Percentiles rank a stretch among this genome's conserved stretches.
phyloP scores from a whole-genome alignment of 768 basidiomycete species.

The Kwoniella sp. region DNA sequence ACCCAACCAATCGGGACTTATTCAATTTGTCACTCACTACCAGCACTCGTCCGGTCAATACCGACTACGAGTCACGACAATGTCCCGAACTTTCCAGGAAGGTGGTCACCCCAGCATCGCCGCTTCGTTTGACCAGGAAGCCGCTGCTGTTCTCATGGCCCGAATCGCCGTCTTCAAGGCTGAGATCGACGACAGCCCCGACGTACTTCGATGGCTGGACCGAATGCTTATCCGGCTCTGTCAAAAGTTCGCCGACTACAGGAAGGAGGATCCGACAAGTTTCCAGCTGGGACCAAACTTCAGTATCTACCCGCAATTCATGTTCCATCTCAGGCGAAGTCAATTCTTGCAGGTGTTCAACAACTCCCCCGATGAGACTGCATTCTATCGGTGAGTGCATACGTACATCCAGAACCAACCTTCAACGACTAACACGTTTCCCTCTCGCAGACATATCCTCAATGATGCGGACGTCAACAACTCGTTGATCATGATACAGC shows the following conservation, averaged over 20 bases:
- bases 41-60: constrained; percentile 96
- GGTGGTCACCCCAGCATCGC: constrained; percentile 93
- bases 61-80: constrained; percentile 93
- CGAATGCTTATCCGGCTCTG: constrained; percentile 97
- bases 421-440: background rate
- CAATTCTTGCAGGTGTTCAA: constrained; percentile 99
- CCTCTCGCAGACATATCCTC: constrained; percentile 72
- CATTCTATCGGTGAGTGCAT: constrained; percentile 79
- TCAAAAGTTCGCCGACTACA: constrained; percentile 98
- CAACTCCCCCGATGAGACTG: constrained; percentile 99
- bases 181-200: constrained; percentile 95
- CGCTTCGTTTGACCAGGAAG: constrained; percentile 95
- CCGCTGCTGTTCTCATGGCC: constrained; percentile 96
- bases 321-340: constrained; percentile 97
- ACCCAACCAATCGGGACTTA: constrained; percentile 80
- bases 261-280: constrained; percentile 93
- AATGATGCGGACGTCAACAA: constrained; percentile 99
- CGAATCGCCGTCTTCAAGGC: constrained; percentile 99
- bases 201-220: constrained; percentile 95
- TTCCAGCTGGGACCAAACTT: constrained; percentile 95
- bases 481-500: constrained; percentile 99
- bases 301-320: constrained; percentile 99
- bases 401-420: background rate
- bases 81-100: constrained; percentile 96
- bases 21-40: constrained; percentile 98